Evolutionary conservation across 768 basidiomycete species (phyloP).

Genomic region (Phaeotremella skinneri): DNA sequence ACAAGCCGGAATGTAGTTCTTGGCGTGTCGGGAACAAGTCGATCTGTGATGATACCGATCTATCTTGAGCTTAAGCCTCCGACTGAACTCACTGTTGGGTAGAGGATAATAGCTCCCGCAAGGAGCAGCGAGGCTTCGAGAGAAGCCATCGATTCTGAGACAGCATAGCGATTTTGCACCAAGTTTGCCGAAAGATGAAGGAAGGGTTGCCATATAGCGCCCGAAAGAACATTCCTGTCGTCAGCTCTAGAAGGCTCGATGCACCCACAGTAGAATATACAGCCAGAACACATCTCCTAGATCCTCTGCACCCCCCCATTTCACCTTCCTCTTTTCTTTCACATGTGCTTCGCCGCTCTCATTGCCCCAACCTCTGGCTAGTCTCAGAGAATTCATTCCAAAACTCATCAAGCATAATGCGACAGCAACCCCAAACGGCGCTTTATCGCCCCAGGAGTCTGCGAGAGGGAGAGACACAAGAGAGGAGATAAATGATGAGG

Average conservation of each 20-base stretch:
- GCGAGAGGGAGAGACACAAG: conserved; percentile 70
- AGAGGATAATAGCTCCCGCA: conserved; percentile 33
- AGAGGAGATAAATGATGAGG: conserved; percentile 71
- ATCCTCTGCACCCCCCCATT: conserved; percentile 13
- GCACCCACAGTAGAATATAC: conserved; percentile 33
- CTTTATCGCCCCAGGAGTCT: conserved; percentile 22
- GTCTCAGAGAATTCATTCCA: conserved; percentile 16
- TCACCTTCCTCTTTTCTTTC: conserved; percentile 16
- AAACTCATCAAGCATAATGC: conserved; percentile 21
- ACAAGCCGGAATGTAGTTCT: conserved; percentile 21
- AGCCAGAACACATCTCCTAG: conserved; percentile 37
- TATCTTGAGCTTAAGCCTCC: background rate
- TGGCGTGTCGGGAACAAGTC: conserved; percentile 15
- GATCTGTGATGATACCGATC: conserved; percentile 24
- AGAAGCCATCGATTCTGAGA: conserved; percentile 22
- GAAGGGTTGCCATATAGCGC: conserved; percentile 36
- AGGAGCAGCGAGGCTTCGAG: conserved; percentile 30
- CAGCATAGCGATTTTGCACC: conserved; percentile 25
- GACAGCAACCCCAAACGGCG: conserved; percentile 27
- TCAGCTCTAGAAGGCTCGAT: conserved; percentile 10
- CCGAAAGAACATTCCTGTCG: conserved; percentile 28
- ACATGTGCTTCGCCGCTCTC: conserved; percentile 12
- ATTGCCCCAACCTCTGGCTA: conserved; percentile 19
- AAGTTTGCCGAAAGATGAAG: conserved; percentile 34
- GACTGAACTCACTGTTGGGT: conserved; percentile 24